Conservation (phyloP, 305 asterid species). For the Fraxinus xanthoxyloides region DNA sequence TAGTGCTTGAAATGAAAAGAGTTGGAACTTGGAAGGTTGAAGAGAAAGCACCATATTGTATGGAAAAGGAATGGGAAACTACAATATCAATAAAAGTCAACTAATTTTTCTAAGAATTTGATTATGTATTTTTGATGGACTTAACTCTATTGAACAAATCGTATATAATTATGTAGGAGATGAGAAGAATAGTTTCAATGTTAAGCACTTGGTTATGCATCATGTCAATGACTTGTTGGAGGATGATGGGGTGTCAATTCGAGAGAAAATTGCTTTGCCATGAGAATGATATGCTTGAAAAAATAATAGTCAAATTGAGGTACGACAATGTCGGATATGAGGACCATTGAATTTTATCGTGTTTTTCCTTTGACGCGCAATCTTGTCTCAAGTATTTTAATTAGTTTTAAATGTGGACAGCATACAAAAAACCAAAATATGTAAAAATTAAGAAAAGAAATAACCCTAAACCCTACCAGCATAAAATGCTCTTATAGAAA, state of each 20-base stretch:
- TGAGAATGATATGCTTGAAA: neutral
- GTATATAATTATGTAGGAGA: neutral
- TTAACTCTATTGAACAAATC: neutral
- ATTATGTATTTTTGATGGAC: neutral
- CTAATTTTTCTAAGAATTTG: neutral
- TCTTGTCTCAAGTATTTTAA: neutral
- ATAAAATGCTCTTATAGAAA: conserved; percentile 39
- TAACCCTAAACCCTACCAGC: conserved; percentile 15
- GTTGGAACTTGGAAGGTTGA: neutral
- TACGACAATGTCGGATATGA: neutral
- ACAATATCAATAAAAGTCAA: neutral
- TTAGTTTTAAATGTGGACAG: neutral
- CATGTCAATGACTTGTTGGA: neutral
- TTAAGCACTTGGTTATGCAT: neutral
- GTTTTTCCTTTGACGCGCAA: neutral
- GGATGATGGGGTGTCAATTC: neutral
- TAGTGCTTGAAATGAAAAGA: neutral
- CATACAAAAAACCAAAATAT: neutral
- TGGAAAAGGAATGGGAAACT: neutral
- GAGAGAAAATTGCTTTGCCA: neutral
- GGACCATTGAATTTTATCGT: neutral
- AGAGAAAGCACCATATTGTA: neutral
- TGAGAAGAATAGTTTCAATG: neutral
- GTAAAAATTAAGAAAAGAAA: neutral
- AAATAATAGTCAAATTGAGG: neutral